Base-by-base conservation (phyloP, 768 basidiomycete species). In the Galerina sulciceps region DNA sequence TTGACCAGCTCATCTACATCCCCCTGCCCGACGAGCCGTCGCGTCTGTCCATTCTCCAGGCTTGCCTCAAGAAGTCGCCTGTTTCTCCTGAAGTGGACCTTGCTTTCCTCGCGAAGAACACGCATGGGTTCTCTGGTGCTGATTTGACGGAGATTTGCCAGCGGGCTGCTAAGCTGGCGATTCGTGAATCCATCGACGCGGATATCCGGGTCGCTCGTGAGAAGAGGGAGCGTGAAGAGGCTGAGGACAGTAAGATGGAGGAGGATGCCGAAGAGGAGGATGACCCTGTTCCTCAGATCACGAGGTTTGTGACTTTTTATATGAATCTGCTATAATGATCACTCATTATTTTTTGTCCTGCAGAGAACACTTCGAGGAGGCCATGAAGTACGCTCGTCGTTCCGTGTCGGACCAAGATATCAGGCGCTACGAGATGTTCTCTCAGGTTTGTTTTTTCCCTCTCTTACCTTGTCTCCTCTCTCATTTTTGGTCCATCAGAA, bases 71-170 rank as follows among this genome's bases (percentile, higher is more conserved):
- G 79, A 96, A 95, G 73, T 94, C 91, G 15, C 97, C 97, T 14
- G 78, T 99, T 50, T 81, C 92, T 15, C 76, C 81, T 15, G 86
- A 88, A 1, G 96, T 99, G 65, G 86, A 97, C 72, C 86, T 99
- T 47, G 31, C 34, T 23, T 99, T 88, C 88, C 81, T 99, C 61
- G 85, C 96, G 53, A 96, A 90, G 85, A 85, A 81, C 73, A 97
- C 96, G 13, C 94, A 98, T 68, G 97, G 97, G 11, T 99, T 90
- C 87, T 99, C 96, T 69, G 97, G 97, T 88, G 97, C 97, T 56
- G 97, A 99, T 86, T 79, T 99, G 65, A 96, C 96, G n/a, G 97
- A 99, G 75, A 96, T 99, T 68, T 99, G 96, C 73, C 96, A 99
- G 76, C 88, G 97, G 50, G 90, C 97, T 4, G 96, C 96, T 55